Evolutionary conservation across 176 grass and related monocot genomes (phyloP), one percentile per base, ranked within the genome.

Genomic region (Phoenix dactylifera): DNA sequence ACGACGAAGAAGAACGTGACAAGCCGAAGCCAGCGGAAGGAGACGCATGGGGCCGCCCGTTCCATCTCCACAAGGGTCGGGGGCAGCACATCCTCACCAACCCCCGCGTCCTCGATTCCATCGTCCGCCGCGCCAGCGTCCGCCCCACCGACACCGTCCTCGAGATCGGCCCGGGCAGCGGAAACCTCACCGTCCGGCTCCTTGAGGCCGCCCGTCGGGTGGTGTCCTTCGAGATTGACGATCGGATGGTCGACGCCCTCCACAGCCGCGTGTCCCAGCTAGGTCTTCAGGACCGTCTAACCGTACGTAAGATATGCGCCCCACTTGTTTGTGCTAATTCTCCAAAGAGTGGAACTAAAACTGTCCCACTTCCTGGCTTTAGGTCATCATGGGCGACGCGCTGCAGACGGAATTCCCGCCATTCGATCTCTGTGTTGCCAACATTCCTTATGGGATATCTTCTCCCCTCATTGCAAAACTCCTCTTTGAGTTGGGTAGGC

Each of bases 381-480:
- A 95, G 82, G 73, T 89, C 51, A 86, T 95, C 52, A 65, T 1
- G 4, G 79, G 76, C 4, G 90, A 95, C 64, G 86, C 86, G 19
- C 55, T 95, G 53, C 77, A 83, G 73, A 64, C 63, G 1, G 68
- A 89, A 19, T 89, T 95, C 77, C 86, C 82, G 23, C 19, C 73
- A 64, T 89, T 95, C 52, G 73, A 85, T 52, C 49, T 80, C 18
- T 95, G 90, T 50, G 82, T 95, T n/a, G 82, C 90, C 17, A 95
- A 89, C 79, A 95, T 95, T 55, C 85, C 85, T 6, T 95, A 89
- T 54, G 76, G 82, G 2, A 89, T 89, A 58, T 86, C 90, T 12
- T 95, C 90, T 51, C 86, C 86, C 56, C 74, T 95, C 19, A 89
- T 95, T 16, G 82, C 78, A 17, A 95, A 95, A 75, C 86, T 95